These are phyloP conservation scores for Diaporthe sp. DNA, from an alignment of 2,329 filamentous ascomycete genomes.

Conservation along the genomic window DNA sequence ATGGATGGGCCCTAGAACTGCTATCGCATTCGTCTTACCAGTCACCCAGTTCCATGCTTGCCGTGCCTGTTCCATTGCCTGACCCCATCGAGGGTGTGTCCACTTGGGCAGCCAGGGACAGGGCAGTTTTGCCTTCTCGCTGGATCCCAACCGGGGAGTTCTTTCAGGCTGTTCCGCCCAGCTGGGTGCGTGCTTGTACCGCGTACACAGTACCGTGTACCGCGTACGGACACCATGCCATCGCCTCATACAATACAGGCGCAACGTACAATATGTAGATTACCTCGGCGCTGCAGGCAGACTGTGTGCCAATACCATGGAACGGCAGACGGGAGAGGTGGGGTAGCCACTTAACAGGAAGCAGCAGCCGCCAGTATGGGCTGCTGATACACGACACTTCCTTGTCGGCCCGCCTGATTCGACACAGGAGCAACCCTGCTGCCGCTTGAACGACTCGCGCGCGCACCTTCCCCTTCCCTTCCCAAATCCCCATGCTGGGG, in stretches of 20 bases:
- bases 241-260: not conserved
- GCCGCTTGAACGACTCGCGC: conserved; percentile 18
- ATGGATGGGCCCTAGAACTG: conserved; percentile 5
- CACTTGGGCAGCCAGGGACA: conserved; percentile 17
- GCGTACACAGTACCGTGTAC: not conserved
- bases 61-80: not conserved
- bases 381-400: conserved; percentile 25
- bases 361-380: conserved; percentile 36
- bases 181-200: conserved; percentile 10
- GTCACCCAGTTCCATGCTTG: not conserved
- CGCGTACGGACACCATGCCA: not conserved
- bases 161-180: conserved; percentile 33
- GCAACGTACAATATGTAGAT: not conserved
- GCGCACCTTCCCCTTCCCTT: conserved; percentile 22
- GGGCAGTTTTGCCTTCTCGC: not conserved
- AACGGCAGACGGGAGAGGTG: conserved; percentile 6
- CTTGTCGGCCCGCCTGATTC: conserved; percentile 27
- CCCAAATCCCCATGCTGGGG: conserved; percentile 8
- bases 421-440: conserved; percentile 20
- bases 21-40: not conserved
- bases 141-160: conserved; percentile 31
- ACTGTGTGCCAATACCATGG: not conserved
- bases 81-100: not conserved
- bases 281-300: not conserved
- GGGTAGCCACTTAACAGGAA: conserved; percentile 34